A percentile compares a stretch with the other conserved stretches of the same genome.
phyloP scores from a whole-genome alignment of 2,329 filamentous ascomycete genomes.

The Penicillium polonicum region DNA sequence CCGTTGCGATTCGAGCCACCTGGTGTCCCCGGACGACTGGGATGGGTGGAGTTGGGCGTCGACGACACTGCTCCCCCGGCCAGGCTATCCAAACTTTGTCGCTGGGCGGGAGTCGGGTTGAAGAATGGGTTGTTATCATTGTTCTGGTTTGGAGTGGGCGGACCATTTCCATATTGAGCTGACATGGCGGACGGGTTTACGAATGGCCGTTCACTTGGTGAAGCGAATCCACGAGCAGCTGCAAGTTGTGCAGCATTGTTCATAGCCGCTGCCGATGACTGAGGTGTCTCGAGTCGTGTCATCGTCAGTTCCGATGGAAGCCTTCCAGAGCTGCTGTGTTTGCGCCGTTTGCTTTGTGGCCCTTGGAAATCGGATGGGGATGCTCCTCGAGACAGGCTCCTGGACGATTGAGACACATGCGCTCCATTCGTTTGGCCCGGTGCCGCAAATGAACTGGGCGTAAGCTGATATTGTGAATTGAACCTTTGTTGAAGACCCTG shows the following conservation, averaged over 20 bases:
- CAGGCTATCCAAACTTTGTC: conserved; percentile 65
- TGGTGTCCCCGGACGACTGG: conserved; percentile 77
- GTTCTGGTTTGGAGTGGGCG: conserved; percentile 63
- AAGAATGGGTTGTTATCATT: conserved; percentile 62
- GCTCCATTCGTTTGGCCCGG: conserved; percentile 40
- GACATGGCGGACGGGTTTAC: conserved; percentile 44
- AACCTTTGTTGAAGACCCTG: conserved; percentile 58
- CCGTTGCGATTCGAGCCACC: conserved; percentile 46
- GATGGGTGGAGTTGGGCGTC: conserved; percentile 68
- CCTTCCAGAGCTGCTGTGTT: conserved; percentile 68
- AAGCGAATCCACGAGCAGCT: conserved; percentile 36
- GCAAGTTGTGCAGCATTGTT: conserved; percentile 45
- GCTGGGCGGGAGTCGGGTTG: conserved; percentile 54
- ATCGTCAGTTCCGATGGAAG: conserved; percentile 74
- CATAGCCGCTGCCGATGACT: conserved; percentile 42
- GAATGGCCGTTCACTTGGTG: conserved; percentile 49
- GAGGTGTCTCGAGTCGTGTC: conserved; percentile 71
- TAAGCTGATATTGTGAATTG: conserved; percentile 43
- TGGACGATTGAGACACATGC: conserved; percentile 54
- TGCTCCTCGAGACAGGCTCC: conserved; percentile 68
- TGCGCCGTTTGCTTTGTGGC: conserved; percentile 75
- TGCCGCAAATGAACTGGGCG: conserved; percentile 41
- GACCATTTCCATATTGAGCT: conserved; percentile 57
- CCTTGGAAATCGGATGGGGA: conserved; percentile 67
- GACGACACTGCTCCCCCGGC: conserved; percentile 66